Evolutionary conservation across 2,329 filamentous ascomycete genomes (phyloP).

Genomic region (Ustilaginoidea virens): DNA sequence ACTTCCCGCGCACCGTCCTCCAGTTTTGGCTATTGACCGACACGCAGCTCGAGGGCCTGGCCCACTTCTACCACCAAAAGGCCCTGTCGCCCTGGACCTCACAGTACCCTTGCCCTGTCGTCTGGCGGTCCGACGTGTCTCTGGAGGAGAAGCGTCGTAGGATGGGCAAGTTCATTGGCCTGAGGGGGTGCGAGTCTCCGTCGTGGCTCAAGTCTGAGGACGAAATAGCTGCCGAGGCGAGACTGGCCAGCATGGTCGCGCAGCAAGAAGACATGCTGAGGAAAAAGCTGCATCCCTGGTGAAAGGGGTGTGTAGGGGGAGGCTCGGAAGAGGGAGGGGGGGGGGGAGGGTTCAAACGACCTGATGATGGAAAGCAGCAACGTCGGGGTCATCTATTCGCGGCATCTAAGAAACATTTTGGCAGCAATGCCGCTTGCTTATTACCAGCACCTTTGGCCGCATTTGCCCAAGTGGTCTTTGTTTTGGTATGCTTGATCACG

Average conservation of each 20-base stretch:
- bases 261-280: constrained; percentile 30
- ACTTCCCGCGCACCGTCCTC: constrained; percentile 51
- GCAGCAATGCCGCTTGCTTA: not conserved
- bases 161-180: constrained; percentile 59
- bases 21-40: constrained; percentile 62
- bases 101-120: constrained; percentile 53
- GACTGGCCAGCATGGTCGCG: constrained; percentile 17
- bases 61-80: constrained; percentile 59
- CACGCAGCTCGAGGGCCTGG: constrained; percentile 51
- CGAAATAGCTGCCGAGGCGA: constrained; percentile 29
- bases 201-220: constrained; percentile 26
- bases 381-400: no score
- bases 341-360: no score
- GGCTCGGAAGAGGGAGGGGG: no score
- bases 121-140: constrained; percentile 37
- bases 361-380: no score
- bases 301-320: no score
- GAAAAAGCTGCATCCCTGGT: constrained; percentile 26
- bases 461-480: no score
- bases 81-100: constrained; percentile 36
- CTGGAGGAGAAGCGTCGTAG: constrained; percentile 56
- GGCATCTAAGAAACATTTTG: no score
- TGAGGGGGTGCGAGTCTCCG: constrained; percentile 38
- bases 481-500: no score
- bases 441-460: not conserved